These are phyloP conservation scores for Phytophthora palmivora DNA, from an alignment of 352 stramenopile genomes.

Conservation along the genomic window DNA sequence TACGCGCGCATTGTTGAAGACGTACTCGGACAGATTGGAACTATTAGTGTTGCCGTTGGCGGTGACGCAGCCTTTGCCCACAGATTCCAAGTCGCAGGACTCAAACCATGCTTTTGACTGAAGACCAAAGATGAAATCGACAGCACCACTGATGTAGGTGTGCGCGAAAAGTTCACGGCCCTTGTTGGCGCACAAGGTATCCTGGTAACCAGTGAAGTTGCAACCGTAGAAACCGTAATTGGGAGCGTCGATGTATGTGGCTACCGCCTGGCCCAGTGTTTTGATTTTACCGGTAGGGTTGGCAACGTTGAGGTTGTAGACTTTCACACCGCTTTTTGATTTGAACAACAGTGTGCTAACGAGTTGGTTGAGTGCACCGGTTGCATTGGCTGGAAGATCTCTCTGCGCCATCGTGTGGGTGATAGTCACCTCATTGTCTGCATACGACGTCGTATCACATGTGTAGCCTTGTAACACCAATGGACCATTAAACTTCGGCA, in stretches of 20 bases:
- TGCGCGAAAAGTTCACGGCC: conserved; percentile 8
- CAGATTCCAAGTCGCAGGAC: conserved; percentile 18
- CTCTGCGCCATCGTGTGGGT: conserved; percentile 13
- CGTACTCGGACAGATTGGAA: conserved; percentile 14
- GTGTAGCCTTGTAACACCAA: conserved; percentile 29
- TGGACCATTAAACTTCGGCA: conserved; percentile 6
- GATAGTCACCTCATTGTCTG: conserved; percentile 17
- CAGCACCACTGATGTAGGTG: conserved; percentile 18
- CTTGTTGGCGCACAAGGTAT: conserved; percentile 24
- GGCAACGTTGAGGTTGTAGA: conserved; percentile 33
- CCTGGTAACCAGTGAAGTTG: conserved; percentile 23
- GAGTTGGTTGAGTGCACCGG: conserved; percentile 2
- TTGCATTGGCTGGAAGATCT: conserved; percentile 5
- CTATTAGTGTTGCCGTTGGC: conserved; percentile 17
- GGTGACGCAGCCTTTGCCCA: conserved; percentile 14
- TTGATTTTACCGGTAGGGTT: conserved; percentile 11
- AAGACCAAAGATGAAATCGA: conserved; percentile 25
- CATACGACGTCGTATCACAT: conserved; percentile 24
- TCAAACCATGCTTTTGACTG: conserved; percentile 20
- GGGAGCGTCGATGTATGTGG: background rate
- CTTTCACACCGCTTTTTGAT: conserved; percentile 6
- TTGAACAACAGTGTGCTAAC: conserved; percentile 13
- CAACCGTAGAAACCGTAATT: conserved; percentile 23
- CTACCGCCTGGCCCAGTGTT: conserved; percentile 10
- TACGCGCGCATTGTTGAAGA: conserved; percentile 10